Evolutionary conservation across 2,329 filamentous ascomycete genomes (phyloP).

Genomic region (Diaporthe vaccinii): DNA sequence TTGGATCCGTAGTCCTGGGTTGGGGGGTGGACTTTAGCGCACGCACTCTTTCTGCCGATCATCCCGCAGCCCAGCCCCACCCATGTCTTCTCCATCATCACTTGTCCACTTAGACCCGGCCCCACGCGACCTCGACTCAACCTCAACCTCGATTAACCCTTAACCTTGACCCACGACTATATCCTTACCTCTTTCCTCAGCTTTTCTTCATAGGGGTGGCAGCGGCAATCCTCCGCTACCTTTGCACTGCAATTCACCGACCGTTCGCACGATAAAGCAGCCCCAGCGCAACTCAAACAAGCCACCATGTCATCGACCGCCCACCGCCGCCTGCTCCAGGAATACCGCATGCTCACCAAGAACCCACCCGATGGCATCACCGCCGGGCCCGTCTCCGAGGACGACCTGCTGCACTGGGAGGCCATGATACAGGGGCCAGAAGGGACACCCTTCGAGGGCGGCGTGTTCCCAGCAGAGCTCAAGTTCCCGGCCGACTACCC

Average conservation of each 20-base stretch:
- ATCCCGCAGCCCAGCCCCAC: not conserved
- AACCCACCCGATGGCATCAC: conserved; percentile 98
- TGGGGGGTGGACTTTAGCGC: conserved; percentile 13
- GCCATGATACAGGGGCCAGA: conserved; percentile 95
- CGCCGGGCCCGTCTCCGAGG: conserved; percentile 91
- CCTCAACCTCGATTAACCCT: not conserved
- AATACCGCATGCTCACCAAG: conserved; percentile 94
- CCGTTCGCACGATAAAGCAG: not conserved
- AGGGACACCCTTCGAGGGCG: conserved; percentile 95
- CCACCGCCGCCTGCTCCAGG: conserved; percentile 89
- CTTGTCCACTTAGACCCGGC: conserved; percentile 13
- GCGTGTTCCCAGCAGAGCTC: conserved; percentile 94
- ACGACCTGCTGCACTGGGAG: conserved; percentile 97
- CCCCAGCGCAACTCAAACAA: conserved; percentile 50
- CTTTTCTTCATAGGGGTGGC: not conserved
- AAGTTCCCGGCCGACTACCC: conserved; percentile 97
- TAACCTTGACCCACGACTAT: not conserved
- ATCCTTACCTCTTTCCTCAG: not conserved
- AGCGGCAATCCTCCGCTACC: not conserved
- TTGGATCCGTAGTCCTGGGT: conserved; percentile 17
- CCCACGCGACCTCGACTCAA: conserved; percentile 6
- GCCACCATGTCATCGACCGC: conserved; percentile 69
- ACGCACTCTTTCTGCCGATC: conserved; percentile 12
- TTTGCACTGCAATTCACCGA: not conserved
- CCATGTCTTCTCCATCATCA: conserved; percentile 13